A percentile compares a stretch with the other conserved stretches of the same genome.
Evolutionary conservation across 192 early-diverging fungal genomes (phyloP).

Genomic region (Coemansia sp.): DNA sequence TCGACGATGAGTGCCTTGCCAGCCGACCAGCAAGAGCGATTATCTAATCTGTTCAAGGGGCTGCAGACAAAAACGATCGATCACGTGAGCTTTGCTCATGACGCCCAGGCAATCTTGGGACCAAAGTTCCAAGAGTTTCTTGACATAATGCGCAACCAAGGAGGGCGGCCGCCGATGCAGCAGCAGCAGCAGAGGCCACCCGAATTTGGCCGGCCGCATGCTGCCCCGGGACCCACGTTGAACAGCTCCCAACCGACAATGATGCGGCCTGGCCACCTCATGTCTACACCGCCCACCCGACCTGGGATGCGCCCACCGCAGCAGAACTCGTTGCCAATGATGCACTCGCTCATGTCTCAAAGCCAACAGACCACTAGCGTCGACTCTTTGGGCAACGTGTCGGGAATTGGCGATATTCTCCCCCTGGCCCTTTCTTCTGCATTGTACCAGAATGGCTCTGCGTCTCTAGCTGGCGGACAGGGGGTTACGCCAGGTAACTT

Average conservation of each 20-base stretch:
- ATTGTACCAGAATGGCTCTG: slow-evolving; percentile 3
- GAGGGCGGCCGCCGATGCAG: slow-evolving; percentile 6
- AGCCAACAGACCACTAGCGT: background rate
- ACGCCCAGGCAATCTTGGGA: slow-evolving; percentile 47
- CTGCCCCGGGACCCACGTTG: background rate
- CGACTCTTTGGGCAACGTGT: background rate
- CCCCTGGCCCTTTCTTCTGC: slow-evolving; percentile 11
- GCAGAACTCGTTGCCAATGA: slow-evolving; percentile 6
- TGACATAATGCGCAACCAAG: slow-evolving; percentile 36
- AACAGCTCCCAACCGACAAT: background rate
- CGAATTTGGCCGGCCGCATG: slow-evolving; percentile 6
- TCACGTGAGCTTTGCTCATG: slow-evolving; percentile 30
- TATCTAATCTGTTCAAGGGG: slow-evolving; percentile 39
- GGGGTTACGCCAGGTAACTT: background rate
- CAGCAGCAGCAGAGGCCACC: slow-evolving; percentile 11
- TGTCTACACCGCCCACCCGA: slow-evolving; percentile 1
- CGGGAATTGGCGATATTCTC: slow-evolving; percentile 1
- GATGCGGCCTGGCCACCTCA: slow-evolving; percentile 8
- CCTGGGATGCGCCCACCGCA: slow-evolving; percentile 11
- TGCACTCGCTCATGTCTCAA: slow-evolving; percentile 22
- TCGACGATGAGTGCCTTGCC: slow-evolving; percentile 41
- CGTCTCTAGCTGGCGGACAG: background rate
- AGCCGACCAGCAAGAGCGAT: slow-evolving; percentile 39
- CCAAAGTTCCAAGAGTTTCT: slow-evolving; percentile 42
- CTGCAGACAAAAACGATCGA: slow-evolving; percentile 40